Conservation (phyloP, 1,284 basidiomycete genomes). For the Xerocomus nothofagi region DNA sequence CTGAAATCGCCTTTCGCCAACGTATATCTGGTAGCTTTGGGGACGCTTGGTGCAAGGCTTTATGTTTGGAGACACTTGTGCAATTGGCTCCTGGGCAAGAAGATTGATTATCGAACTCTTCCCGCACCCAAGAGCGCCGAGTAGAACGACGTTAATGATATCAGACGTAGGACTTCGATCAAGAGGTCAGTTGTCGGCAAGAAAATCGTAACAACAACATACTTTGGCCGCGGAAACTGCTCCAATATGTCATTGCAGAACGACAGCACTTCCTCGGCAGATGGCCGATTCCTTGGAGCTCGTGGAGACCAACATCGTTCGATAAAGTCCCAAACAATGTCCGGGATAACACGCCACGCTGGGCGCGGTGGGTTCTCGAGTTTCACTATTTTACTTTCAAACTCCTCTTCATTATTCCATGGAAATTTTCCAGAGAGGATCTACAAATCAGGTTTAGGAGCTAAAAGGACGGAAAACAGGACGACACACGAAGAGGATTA, state of each 20-base stretch:
- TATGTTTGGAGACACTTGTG: constrained; percentile 1
- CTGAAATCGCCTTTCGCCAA: neutral
- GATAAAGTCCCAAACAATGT: constrained; percentile 8
- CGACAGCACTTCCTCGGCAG: neutral
- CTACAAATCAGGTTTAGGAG: neutral
- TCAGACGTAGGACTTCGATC: neutral
- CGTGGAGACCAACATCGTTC: constrained; percentile 10
- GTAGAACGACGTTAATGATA: constrained; percentile 14
- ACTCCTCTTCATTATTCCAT: neutral
- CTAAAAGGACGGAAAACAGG: too few species aligned
- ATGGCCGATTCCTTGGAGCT: neutral
- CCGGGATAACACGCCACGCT: neutral
- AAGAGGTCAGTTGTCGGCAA: neutral
- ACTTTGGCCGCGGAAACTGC: neutral
- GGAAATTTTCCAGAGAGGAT: constrained; percentile 2
- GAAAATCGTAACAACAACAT: neutral
- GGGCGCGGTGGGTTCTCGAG: constrained; percentile 7
- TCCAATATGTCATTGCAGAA: neutral
- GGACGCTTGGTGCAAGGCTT: constrained; percentile 12
- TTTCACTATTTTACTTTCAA: neutral
- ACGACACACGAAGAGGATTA: constrained; percentile 12
- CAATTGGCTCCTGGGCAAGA: constrained; percentile 2
- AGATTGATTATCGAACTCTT: constrained; percentile 21
- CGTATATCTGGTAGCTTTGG: neutral
- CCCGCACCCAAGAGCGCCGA: constrained; percentile 13